Conservation (phyloP, 1,284 basidiomycete genomes). For the Phylloporus sp. region DNA sequence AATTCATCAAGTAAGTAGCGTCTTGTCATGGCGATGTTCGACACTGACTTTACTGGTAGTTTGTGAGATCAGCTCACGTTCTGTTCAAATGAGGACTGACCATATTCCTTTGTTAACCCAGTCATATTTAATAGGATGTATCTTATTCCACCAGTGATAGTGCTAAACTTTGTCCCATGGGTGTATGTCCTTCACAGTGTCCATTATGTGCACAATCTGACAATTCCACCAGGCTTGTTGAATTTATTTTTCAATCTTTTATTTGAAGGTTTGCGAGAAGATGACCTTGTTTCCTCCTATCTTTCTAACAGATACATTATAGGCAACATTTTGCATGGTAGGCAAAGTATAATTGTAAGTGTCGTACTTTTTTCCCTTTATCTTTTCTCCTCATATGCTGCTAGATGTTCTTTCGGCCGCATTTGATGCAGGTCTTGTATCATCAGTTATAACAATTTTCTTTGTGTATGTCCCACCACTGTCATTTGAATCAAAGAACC, state of each 20-base stretch:
- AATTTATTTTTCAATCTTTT: conserved; percentile 67
- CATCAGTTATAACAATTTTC: conserved; percentile 56
- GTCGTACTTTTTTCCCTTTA: not conserved
- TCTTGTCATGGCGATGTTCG: not conserved
- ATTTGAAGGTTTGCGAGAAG: conserved; percentile 45
- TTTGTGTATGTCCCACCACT: conserved; percentile 40
- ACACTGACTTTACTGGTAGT: conserved; percentile 10
- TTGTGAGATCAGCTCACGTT: conserved; percentile 23
- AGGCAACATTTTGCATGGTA: conserved; percentile 69
- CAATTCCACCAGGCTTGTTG: conserved; percentile 38
- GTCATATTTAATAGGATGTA: conserved; percentile 40
- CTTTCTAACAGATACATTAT: conserved; percentile 39
- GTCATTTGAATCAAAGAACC: not conserved
- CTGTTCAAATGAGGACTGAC: too few species aligned
- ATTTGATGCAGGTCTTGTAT: conserved; percentile 58
- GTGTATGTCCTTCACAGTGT: conserved; percentile 28
- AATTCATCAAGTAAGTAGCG: conserved; percentile 39
- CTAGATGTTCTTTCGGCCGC: conserved; percentile 63
- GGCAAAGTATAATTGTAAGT: conserved; percentile 68
- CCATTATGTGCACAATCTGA: not conserved
- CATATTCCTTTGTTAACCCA: conserved; percentile 30
- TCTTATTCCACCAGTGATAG: conserved; percentile 45
- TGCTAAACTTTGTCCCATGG: conserved; percentile 48
- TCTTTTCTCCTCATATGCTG: not conserved
- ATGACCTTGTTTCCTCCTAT: conserved; percentile 18